Evolutionary conservation across 169 alveolate species (phyloP).

Genomic region (Amoebophrya sp.): DNA sequence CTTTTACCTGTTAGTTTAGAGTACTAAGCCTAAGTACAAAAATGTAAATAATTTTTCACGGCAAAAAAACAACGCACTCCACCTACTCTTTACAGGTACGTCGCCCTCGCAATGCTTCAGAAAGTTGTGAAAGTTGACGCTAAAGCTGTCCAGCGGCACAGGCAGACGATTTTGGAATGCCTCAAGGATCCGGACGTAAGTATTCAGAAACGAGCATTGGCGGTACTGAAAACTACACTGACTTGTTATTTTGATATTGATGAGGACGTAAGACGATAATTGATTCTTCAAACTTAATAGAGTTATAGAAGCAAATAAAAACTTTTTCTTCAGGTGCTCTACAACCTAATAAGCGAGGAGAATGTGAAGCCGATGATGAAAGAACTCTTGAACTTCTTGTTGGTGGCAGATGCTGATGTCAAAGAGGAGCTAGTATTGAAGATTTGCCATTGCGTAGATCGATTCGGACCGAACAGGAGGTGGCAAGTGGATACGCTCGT

Average conservation of each 20-base stretch:
- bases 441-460: slow-evolving; percentile 30
- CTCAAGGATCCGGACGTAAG: slow-evolving; percentile 89
- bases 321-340: slow-evolving; percentile 66
- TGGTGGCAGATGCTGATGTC: slow-evolving; percentile 39
- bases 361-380: slow-evolving; percentile 59
- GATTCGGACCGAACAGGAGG: slow-evolving; percentile 37
- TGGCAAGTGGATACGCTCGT: slow-evolving; percentile 51
- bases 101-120: slow-evolving; percentile 76
- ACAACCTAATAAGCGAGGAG: slow-evolving; percentile 77
- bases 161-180: slow-evolving; percentile 67
- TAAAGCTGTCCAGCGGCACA: slow-evolving; percentile 73
- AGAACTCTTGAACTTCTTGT: slow-evolving; percentile 44
- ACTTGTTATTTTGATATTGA: neutral
- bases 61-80: neutral
- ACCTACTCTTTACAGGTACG: slow-evolving; percentile 41
- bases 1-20: no score
- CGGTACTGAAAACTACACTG: slow-evolving; percentile 43
- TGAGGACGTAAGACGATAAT: neutral
- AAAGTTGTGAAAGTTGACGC: slow-evolving; percentile 80
- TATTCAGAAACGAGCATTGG: slow-evolving; percentile 92
- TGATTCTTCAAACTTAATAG: neutral
- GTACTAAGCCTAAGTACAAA: no score
- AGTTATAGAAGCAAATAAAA: no score
- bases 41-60: no score
- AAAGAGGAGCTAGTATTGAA: neutral